Percentiles rank a stretch among this genome's conserved stretches.
Conservation (phyloP, 2,329 filamentous ascomycete species). For the Aspergillus brasiliensis region DNA sequence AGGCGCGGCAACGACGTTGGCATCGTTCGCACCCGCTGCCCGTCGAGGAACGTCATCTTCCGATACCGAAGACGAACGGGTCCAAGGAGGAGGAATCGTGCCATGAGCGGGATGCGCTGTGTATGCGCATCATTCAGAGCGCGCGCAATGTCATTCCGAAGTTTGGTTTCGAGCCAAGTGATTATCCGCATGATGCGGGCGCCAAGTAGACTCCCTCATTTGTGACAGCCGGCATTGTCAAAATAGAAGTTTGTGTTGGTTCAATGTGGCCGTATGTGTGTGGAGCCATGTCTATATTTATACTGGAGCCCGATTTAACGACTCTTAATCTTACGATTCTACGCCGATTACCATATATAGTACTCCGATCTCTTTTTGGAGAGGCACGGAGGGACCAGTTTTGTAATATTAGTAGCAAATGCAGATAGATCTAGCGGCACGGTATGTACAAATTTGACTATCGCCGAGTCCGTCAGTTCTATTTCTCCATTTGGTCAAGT, state of each 20-base stretch:
- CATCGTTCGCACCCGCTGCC: slow-evolving; percentile 35
- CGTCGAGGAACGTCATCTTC: slow-evolving; percentile 13
- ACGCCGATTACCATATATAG: neutral
- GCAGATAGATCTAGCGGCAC: neutral
- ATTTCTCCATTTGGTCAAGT: neutral
- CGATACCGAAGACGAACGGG: neutral
- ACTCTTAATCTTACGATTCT: neutral
- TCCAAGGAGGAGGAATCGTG: slow-evolving; percentile 4
- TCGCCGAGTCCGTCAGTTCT: neutral
- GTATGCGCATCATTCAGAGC: slow-evolving; percentile 37
- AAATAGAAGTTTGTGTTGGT: too few species aligned
- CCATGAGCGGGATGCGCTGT: slow-evolving; percentile 35
- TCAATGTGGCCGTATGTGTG: too few species aligned
- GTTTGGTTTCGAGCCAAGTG: slow-evolving; percentile 38
- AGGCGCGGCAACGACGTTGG: slow-evolving; percentile 46
- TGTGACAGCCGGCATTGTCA: too few species aligned
- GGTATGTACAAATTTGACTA: neutral
- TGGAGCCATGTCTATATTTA: too few species aligned
- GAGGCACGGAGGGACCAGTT: neutral
- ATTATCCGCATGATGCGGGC: slow-evolving; percentile 34
- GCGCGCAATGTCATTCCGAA: slow-evolving; percentile 37
- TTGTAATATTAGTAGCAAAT: neutral
- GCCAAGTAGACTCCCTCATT: slow-evolving; percentile 2
- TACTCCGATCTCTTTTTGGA: neutral
- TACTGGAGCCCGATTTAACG: too few species aligned